These are phyloP conservation scores for Phragmites australis DNA, from an alignment of 176 grass and related monocot genomes.

Conservation along the genomic window DNA sequence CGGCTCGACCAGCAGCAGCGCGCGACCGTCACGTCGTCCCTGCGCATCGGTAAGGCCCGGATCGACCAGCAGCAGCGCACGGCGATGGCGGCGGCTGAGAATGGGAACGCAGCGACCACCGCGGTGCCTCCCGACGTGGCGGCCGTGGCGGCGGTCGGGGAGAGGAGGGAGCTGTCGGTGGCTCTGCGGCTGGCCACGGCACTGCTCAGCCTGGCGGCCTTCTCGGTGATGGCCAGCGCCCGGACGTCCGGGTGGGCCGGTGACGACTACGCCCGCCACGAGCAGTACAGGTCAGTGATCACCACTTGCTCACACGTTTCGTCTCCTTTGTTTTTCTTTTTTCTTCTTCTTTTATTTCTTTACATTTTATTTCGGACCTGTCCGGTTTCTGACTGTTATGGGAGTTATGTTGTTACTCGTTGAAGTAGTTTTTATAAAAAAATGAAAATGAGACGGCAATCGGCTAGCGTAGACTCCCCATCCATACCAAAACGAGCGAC, in stretches of 20 bases:
- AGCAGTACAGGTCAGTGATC: conserved; percentile 64
- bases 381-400: background rate
- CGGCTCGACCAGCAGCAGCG: background rate
- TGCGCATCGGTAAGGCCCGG: background rate
- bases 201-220: conserved; percentile 63
- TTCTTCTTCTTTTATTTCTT: background rate
- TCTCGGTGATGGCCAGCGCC: conserved; percentile 74
- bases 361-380: background rate
- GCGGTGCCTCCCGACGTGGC: conserved; percentile 33
- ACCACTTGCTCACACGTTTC: background rate
- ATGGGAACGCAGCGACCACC: background rate
- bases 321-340: no score
- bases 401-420: background rate
- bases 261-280: conserved; percentile 66
- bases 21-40: conserved; percentile 27
- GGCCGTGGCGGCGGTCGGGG: conserved; percentile 42
- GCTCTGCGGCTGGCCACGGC: conserved; percentile 75
- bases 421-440: background rate
- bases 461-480: background rate
- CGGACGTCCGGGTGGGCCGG: conserved; percentile 82
- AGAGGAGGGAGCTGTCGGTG: conserved; percentile 39
- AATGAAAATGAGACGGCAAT: background rate
- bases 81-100: conserved; percentile 4
- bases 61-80: background rate
- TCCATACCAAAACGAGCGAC: background rate